Evolutionary conservation across 1,284 basidiomycete genomes (phyloP), one percentile per base, ranked within the genome.

Genomic region (Ganoderma multipileum): DNA sequence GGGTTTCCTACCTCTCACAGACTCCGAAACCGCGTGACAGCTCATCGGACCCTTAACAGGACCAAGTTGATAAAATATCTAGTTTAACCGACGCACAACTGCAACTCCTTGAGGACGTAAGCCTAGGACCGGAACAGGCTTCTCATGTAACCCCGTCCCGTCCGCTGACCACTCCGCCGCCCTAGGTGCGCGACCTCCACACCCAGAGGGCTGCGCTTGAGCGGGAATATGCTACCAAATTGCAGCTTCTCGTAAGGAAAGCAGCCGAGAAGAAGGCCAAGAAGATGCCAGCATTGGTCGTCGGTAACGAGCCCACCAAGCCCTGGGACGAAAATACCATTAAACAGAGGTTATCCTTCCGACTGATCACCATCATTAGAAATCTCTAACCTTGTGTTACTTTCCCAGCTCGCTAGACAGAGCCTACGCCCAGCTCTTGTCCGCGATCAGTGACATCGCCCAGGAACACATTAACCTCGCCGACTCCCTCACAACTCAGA

Each of bases 191-290:
- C 64, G 92, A 94, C 60, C 76, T 94, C 60, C 89, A 93, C 76
- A 83, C 84, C 64, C 91, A 91, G 65, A 85, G 90, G 54, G 87
- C 82, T 20, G 84, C 83, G 16, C 81, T 95, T 16, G 93, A 95
- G 78, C 87, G 89, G 63, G 92, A 95, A 75, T 94, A 93, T 76
- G 90, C 92, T 0, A 76, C 80, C 23, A 94, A 91, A 75, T 81
- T 94, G 23, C 88, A 91, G 75, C 78, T 82, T 18, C 79, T 95
- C 33, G 84, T 85, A 3, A 89, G 85, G 79, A 94, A 89, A 76
- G 88, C 89, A 1, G 80, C 83, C 20, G 94, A 95, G 61, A 92
- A 88, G 84, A 92, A 91, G 78, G 80, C 79, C 54, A 92, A 87
- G 79, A 83, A 84, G 65, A 85, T 87, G 71, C 76, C 81, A 2